These are phyloP conservation scores for Botrytis byssoidea DNA, from an alignment of 2,329 filamentous ascomycete species.

Conservation along the genomic window DNA sequence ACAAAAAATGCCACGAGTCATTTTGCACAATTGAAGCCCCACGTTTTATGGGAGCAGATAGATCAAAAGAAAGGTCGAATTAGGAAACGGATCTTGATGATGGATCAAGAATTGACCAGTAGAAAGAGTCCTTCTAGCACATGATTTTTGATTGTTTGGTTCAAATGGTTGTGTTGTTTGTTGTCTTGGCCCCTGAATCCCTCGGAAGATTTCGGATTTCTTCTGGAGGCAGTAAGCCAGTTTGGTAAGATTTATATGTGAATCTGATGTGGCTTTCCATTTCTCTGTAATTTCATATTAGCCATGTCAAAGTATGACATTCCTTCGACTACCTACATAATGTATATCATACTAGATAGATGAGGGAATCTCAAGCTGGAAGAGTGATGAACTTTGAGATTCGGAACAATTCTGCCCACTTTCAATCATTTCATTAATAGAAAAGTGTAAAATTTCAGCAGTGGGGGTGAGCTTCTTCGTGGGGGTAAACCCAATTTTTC, in stretches of 20 bases:
- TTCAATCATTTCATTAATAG: background rate
- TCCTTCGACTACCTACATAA: background rate
- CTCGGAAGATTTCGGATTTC: conserved; percentile 13
- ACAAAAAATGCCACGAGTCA: conserved; percentile 17
- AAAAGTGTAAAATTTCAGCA: conserved; percentile 3
- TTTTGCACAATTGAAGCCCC: conserved; percentile 4
- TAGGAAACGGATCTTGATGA: background rate
- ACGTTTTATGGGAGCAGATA: conserved; percentile 6
- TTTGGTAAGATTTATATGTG: background rate
- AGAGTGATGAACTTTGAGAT: background rate
- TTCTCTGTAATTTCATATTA: background rate
- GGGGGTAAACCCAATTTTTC: conserved; percentile 3
- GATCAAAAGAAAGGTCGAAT: background rate
- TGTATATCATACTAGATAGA: background rate
- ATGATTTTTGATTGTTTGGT: background rate
- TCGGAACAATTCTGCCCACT: background rate
- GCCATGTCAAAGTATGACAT: background rate
- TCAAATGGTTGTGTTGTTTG: background rate
- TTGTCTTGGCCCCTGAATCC: background rate
- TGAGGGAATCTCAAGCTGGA: background rate
- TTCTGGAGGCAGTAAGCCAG: background rate
- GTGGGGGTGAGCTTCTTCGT: conserved; percentile 9
- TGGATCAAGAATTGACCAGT: background rate
- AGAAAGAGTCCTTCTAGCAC: background rate
- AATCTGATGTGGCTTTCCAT: background rate